phyloP scores from a whole-genome alignment of 345 rosid genomes.

The Melaleuca alternifolia region DNA sequence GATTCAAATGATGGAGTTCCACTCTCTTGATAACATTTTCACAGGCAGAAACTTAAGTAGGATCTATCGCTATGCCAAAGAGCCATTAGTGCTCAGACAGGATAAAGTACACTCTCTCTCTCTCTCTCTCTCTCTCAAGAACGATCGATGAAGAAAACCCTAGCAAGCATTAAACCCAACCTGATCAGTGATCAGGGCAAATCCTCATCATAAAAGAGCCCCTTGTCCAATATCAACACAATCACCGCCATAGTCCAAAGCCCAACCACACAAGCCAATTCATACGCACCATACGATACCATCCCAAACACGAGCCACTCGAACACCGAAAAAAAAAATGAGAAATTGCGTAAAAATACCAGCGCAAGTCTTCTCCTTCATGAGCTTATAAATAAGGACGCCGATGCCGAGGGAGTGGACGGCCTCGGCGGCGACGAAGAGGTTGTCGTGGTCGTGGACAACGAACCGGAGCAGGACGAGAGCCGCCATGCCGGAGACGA shows the following conservation, averaged over 20 bases:
- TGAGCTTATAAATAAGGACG: constrained; percentile 90
- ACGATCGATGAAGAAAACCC: neutral
- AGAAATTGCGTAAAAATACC: constrained; percentile 21
- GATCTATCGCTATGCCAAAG: neutral
- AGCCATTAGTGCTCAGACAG: neutral
- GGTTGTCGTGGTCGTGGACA: constrained; percentile 96
- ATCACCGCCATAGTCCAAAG: neutral
- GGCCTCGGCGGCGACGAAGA: constrained; percentile 97
- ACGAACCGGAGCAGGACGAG: constrained; percentile 81
- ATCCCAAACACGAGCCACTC: neutral
- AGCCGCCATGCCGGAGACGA: constrained; percentile 86
- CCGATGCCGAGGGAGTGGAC: constrained; percentile 93
- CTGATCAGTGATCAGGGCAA: neutral
- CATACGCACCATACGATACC: neutral
- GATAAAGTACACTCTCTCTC: neutral
- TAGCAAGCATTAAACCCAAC: neutral
- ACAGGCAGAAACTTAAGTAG: neutral
- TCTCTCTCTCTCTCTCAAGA: neutral
- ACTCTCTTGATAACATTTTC: neutral
- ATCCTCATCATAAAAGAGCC: neutral
- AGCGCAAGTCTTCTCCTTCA: constrained; percentile 94
- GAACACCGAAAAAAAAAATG: neutral
- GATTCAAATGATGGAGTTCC: neutral
- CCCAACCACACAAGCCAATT: neutral
- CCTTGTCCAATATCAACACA: neutral